Conservation (phyloP, 768 basidiomycete species). For the Boletales sp. region DNA sequence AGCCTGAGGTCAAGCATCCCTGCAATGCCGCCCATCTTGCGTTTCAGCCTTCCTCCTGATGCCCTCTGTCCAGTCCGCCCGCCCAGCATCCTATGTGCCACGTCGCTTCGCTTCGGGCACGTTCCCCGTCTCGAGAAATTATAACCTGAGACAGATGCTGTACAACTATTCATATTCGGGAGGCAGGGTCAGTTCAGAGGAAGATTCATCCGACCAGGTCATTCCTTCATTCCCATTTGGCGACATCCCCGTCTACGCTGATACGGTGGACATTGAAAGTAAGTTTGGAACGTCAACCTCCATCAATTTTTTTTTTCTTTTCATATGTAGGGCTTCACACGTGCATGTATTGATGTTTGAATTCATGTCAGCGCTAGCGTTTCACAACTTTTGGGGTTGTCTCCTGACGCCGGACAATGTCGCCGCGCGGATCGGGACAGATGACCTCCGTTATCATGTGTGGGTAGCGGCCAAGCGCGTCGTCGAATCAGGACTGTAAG, state of each 20-base stretch:
- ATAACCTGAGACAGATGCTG: conserved; percentile 27
- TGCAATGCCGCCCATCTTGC: too few species aligned
- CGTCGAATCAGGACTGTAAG: conserved; percentile 24
- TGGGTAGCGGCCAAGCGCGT: conserved; percentile 33
- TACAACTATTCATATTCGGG: conserved; percentile 15
- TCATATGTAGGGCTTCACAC: not conserved
- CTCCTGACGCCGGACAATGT: conserved; percentile 34
- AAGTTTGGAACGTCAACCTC: conserved; percentile 14
- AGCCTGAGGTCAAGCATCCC: not conserved
- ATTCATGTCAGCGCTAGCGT: conserved; percentile 27
- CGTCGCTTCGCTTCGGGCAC: conserved; percentile 22
- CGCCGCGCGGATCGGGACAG: conserved; percentile 17
- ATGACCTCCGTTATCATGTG: conserved; percentile 31
- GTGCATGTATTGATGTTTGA: not conserved
- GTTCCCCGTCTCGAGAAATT: conserved; percentile 25
- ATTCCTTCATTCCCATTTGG: conserved; percentile 32
- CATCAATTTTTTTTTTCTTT: not conserved
- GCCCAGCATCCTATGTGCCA: conserved; percentile 14
- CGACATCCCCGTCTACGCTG: conserved; percentile 29
- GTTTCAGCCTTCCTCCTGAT: conserved; percentile 1
- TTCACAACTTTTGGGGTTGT: conserved; percentile 32
- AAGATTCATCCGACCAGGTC: conserved; percentile 22
- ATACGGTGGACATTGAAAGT: conserved; percentile 45
- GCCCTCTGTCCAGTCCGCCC: conserved; percentile 1
- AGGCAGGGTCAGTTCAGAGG: not conserved